Conservation (phyloP, 2,329 filamentous ascomycete species). For the Beauveria sp. region DNA sequence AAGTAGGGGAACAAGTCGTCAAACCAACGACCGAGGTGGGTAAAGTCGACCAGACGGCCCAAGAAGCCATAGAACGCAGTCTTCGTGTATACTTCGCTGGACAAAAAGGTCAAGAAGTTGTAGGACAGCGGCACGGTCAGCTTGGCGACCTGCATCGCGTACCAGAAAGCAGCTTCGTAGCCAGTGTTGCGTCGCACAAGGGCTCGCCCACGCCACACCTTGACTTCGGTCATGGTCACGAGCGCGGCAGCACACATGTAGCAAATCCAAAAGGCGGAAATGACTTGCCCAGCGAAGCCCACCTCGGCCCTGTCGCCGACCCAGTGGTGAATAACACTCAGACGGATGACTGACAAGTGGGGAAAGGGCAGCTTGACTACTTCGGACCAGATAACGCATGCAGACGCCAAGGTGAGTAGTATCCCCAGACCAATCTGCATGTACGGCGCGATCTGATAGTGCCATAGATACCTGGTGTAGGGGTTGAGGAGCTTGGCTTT, state of each 20-base stretch:
- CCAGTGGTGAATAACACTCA: slow-evolving; percentile 68
- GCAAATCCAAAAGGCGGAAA: slow-evolving; percentile 79
- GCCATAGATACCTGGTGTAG: slow-evolving; percentile 69
- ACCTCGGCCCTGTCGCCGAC: slow-evolving; percentile 64
- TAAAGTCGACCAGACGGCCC: slow-evolving; percentile 74
- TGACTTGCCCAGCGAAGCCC: slow-evolving; percentile 77
- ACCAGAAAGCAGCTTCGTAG: slow-evolving; percentile 91
- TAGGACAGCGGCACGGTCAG: slow-evolving; percentile 88
- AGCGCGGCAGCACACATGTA: slow-evolving; percentile 95
- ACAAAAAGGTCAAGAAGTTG: slow-evolving; percentile 92
- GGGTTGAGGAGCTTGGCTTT: slow-evolving; percentile 62
- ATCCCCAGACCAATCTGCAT: slow-evolving; percentile 56
- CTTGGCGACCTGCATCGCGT: slow-evolving; percentile 83
- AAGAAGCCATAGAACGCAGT: slow-evolving; percentile 87
- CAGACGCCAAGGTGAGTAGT: slow-evolving; percentile 66
- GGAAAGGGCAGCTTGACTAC: slow-evolving; percentile 76
- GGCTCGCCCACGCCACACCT: slow-evolving; percentile 94
- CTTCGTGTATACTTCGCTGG: slow-evolving; percentile 59
- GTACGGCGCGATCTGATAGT: slow-evolving; percentile 67
- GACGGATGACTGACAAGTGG: slow-evolving; percentile 60
- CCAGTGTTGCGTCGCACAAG: slow-evolving; percentile 87
- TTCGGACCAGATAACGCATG: slow-evolving; percentile 88
- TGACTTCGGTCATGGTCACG: slow-evolving; percentile 81
- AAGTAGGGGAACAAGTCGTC: slow-evolving; percentile 84
- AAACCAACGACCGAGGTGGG: slow-evolving; percentile 73